Percentiles rank a stretch among this genome's conserved stretches.
Conservation (phyloP, 2,329 filamentous ascomycete species). For the Fusarium incarnatum region DNA sequence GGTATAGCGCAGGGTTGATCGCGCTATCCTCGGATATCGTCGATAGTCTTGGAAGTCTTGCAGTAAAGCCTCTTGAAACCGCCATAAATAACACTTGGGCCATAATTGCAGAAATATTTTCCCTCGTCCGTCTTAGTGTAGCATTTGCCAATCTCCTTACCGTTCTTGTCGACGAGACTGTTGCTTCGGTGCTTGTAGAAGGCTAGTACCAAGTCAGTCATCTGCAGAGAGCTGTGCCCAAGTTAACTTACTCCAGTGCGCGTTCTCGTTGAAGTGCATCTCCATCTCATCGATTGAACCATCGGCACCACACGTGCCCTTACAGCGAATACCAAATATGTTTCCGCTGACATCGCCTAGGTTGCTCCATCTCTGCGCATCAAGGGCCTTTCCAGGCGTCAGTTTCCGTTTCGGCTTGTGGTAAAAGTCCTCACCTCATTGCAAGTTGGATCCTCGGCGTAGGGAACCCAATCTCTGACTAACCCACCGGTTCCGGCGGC, state of each 20-base stretch:
- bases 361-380: rapidly evolving
- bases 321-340: not conserved
- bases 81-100: not conserved
- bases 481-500: too few species aligned
- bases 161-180: not conserved
- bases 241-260: not conserved
- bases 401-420: too few species aligned
- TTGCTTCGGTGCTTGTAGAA: not conserved
- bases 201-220: not conserved
- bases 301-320: not conserved
- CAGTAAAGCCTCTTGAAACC: not conserved
- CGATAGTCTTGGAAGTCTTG: not conserved
- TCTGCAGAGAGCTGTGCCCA: too few species aligned
- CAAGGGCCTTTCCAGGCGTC: too few species aligned
- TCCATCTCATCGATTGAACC: not conserved
- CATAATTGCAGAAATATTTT: not conserved
- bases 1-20: not conserved
- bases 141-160: not conserved
- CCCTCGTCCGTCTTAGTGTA: not conserved
- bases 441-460: too few species aligned
- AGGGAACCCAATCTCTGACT: too few species aligned
- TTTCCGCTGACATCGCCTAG: not conserved
- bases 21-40: not conserved
- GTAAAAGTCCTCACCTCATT: too few species aligned
- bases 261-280: not conserved